Base-by-base conservation (phyloP, 1,284 basidiomycete species). In the Xanthoconium separans region DNA sequence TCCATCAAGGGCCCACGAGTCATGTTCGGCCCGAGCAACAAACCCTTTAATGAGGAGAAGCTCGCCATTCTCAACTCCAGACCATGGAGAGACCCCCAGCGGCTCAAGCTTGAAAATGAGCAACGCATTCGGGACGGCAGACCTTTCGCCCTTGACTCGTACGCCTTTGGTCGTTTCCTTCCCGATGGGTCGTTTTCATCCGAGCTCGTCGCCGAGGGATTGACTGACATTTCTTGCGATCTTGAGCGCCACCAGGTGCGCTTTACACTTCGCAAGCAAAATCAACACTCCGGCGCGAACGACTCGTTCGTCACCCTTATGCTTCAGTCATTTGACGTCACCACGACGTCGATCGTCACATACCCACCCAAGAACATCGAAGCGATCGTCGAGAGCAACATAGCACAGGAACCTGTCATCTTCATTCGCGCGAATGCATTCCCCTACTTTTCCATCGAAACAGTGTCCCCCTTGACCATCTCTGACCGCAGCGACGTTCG, bases 91-190 rank as follows among this genome's bases (percentile, higher is more conserved):
- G 73, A 74, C 52, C 74, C 74, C 0, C 37, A 47, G 22, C 53
- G 44, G n/a, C 53, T 75, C 37, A 51, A 39, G 45, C 29, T 34
- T 24, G 65, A 74, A 47, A 64, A 50, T 47, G 69, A 71, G 57
- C 39, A 13, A 31, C 60, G 65, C 37, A 55, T 63, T 4, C 51
- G 18, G 2, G 49, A 64, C 20, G 65, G 70, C 0, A 62, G 36
- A 41, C 59, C 66, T 2, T 69, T 62, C 31, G 20, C 10, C 2
- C 63, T 74, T 29, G 41, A 43, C 3, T 58, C 56, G 12, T 75
- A 66, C 34, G 64, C 66, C 6, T 75, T 76, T 49, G 73, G 73
- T 1, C 72, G 65, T 15, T 71, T 76, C 48, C 66, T 68, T 33
- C 7, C 69, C 5, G 72, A 74, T 30, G 68, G 66, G 4, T 57